These are phyloP conservation scores for Trifolium subterraneum DNA, from an alignment of 306 rosid genomes.

Conservation along the genomic window DNA sequence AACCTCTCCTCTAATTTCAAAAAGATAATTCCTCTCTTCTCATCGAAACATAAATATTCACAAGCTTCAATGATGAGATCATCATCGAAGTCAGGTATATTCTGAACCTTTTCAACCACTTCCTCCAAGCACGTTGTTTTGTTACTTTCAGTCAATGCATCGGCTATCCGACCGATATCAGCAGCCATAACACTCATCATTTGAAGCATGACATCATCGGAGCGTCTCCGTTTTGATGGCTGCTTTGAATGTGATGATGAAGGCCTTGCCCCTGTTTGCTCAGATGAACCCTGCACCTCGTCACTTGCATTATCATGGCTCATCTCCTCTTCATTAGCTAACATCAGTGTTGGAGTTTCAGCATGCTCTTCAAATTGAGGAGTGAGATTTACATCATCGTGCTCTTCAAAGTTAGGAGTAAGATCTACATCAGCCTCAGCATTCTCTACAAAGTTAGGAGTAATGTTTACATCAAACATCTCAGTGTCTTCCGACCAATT, in stretches of 20 bases:
- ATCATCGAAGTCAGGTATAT: constrained; percentile 58
- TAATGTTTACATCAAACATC: constrained; percentile 42
- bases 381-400: constrained; percentile 32
- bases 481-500: constrained; percentile 46
- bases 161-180: constrained; percentile 58
- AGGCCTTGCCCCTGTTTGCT: constrained; percentile 58
- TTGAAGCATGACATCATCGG: constrained; percentile 49
- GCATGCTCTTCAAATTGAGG: constrained; percentile 44
- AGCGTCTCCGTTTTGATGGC: constrained; percentile 49
- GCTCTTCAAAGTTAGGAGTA: constrained; percentile 40
- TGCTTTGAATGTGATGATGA: constrained; percentile 59
- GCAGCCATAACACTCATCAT: constrained; percentile 65
- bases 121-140: constrained; percentile 51
- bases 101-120: constrained; percentile 58
- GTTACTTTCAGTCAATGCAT: constrained; percentile 55
- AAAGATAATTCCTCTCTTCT: constrained; percentile 60
- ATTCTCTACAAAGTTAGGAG: constrained; percentile 42
- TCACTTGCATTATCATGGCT: constrained; percentile 49
- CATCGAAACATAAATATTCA: constrained; percentile 58
- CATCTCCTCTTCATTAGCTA: constrained; percentile 41
- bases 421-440: constrained; percentile 23
- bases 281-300: constrained; percentile 55
- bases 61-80: constrained; percentile 66
- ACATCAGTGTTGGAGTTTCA: constrained; percentile 46
- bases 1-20: constrained; percentile 57